Evolutionary conservation across 2,329 filamentous ascomycete genomes (phyloP), one percentile per base, ranked within the genome.

Genomic region (Seiridium cupressi): DNA sequence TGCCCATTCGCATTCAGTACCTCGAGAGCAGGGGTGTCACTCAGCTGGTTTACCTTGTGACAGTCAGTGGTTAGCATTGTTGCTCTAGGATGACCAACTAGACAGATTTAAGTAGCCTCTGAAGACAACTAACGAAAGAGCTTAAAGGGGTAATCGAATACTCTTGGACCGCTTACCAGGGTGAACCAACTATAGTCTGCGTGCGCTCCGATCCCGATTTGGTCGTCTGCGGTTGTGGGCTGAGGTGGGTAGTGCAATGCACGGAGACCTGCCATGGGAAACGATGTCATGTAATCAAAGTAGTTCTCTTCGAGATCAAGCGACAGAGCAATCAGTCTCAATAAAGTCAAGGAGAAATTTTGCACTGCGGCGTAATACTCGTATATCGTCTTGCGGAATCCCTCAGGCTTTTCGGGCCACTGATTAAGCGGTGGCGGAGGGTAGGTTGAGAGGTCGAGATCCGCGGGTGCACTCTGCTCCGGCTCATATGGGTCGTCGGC

Each of bases 141-240:
- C 18, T 26, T 26, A 26, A 26, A 26, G 18, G 1, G 18, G 18
- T 26, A 26, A 26, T 26, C 18, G 18, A 26, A 26, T 26, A 26
- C 18, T 26, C 18, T 26, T 26, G 18, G 18, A 26, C 18, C 18
- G 18, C 18, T 76, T 13, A 82, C 70, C 3, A 83, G 69, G 1
- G 79, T 82, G 26, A 81, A 70, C 59, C 80, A 78, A 1, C 78
- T 78, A 56, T 74, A 78, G 66, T 82, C 79, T 0, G 75, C 74
- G 61, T 78, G 76, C 3, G 73, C 72, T 4, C 72, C 73, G 54
- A 74, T 74, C 61, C 75, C 72, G 10, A 76, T 62, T 44, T 71
- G 60, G 48, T 66, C 60, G 31, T 63, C 55, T 31, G 51, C 54
- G 31, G 60, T 48, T 5, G 59, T 51, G 8, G 63, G 58, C 11